A percentile compares a stretch with the other conserved stretches of the same genome.
Conservation (phyloP, 768 basidiomycete species). For the Tubosaeta sp. region DNA sequence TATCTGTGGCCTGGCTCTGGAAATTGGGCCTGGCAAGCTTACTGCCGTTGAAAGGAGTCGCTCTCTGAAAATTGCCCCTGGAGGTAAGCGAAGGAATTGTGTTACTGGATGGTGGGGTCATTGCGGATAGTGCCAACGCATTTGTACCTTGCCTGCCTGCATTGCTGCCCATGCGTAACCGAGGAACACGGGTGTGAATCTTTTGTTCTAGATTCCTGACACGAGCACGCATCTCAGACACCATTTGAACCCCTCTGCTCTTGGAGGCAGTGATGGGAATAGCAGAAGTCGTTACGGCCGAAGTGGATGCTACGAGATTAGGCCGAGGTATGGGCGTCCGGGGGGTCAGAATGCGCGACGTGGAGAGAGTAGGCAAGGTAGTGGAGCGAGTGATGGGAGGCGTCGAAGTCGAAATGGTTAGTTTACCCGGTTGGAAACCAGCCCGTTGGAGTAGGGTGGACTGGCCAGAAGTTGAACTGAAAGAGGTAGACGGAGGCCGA, state of each 20-base stretch:
- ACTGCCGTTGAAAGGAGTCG: conserved; percentile 15
- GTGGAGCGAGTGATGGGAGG: conserved; percentile 57
- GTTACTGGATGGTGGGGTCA: conserved; percentile 35
- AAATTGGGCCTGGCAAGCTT: conserved; percentile 20
- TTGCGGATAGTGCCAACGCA: conserved; percentile 32
- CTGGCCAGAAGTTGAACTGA: conserved; percentile 36
- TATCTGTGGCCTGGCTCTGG: conserved; percentile 45
- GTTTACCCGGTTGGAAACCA: conserved; percentile 44
- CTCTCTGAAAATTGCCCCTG: conserved; percentile 16
- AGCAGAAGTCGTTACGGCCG: conserved; percentile 29
- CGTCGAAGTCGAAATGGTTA: conserved; percentile 36
- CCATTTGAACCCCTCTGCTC: conserved; percentile 88
- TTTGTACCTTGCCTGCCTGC: conserved; percentile 49
- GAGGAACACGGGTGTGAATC: conserved; percentile 82
- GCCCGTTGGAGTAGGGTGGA: conserved; percentile 49
- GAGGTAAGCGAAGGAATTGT: conserved; percentile 32
- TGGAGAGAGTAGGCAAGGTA: conserved; percentile 50
- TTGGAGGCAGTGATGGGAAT: conserved; percentile 48
- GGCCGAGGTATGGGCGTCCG: conserved; percentile 43
- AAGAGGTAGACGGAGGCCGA: conserved; percentile 29
- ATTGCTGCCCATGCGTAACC: conserved; percentile 77
- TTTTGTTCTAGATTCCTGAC: conserved; percentile 81
- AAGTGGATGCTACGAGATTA: conserved; percentile 36
- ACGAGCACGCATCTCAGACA: conserved; percentile 84
- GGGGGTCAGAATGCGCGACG: conserved; percentile 41